These are phyloP conservation scores for Tulasnella sp. DNA, from an alignment of 768 basidiomycete species.

Conservation along the genomic window DNA sequence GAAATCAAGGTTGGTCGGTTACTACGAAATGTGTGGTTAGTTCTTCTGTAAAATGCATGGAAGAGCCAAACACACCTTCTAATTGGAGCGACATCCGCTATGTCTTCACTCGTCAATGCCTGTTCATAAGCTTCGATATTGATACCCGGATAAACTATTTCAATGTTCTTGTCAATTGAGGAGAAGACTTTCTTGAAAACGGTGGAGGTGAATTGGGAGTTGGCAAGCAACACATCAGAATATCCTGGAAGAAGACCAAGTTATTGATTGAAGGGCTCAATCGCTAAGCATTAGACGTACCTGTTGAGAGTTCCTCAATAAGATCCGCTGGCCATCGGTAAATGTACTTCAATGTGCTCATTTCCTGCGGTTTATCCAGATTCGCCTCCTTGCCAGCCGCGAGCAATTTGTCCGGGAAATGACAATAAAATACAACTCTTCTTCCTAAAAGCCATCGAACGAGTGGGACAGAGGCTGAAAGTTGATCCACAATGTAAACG, in stretches of 20 bases:
- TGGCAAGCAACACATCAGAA: conserved; percentile 81
- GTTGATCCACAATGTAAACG: conserved; percentile 88
- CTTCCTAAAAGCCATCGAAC: conserved; percentile 51
- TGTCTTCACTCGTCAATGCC: conserved; percentile 28
- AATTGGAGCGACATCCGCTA: conserved; percentile 36
- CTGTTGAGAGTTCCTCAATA: conserved; percentile 79
- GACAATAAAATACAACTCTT: conserved; percentile 94
- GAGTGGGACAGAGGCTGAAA: conserved; percentile 82
- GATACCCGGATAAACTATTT: conserved; percentile 92
- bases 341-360: conserved; percentile 41
- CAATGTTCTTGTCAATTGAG: conserved; percentile 45
- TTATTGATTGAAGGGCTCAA: neutral
- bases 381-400: conserved; percentile 39
- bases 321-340: conserved; percentile 86
- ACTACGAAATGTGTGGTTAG: conserved; percentile 24
- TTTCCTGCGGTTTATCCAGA: neutral
- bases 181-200: conserved; percentile 67
- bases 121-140: conserved; percentile 60
- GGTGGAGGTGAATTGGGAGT: conserved; percentile 79
- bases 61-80: neutral
- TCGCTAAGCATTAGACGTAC: conserved; percentile 35
- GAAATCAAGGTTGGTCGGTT: conserved; percentile 66
- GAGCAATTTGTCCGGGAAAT: conserved; percentile 92
- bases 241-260: conserved; percentile 41
- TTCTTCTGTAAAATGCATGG: conserved; percentile 5